phyloP scores from a whole-genome alignment of 352 stramenopile species.

The Pythium folliculosum region DNA sequence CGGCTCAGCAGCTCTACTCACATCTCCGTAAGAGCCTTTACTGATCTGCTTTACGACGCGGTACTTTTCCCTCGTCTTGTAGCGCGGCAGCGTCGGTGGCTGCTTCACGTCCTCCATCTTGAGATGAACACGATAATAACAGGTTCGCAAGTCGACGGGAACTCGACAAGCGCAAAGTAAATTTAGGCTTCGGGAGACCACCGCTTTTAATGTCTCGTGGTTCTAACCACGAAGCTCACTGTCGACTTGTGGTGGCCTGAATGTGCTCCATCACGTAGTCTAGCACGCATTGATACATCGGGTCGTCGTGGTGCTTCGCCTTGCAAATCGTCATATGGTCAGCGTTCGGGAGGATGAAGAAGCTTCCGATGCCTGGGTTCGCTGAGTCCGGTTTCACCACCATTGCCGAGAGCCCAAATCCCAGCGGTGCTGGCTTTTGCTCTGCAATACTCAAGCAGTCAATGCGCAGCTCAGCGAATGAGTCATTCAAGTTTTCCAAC shows the following conservation, averaged over 20 bases:
- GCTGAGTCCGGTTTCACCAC: constrained; percentile 79
- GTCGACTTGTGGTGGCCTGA: not conserved
- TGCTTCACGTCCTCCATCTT: constrained; percentile 6
- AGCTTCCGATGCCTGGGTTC: constrained; percentile 66
- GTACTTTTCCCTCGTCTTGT: constrained; percentile 30
- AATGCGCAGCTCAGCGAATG: constrained; percentile 63
- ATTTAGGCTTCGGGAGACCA: not conserved
- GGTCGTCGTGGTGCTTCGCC: constrained; percentile 58
- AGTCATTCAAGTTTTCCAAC: constrained; percentile 66
- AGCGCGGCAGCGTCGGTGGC: not conserved
- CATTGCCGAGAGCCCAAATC: constrained; percentile 68
- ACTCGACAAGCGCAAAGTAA: not conserved
- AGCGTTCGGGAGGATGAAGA: constrained; percentile 57
- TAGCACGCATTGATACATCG: constrained; percentile 52
- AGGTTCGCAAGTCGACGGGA: not conserved
- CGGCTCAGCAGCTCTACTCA: constrained; percentile 24
- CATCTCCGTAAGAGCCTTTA: constrained; percentile 54
- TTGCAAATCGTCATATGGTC: constrained; percentile 92
- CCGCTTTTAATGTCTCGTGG: not conserved
- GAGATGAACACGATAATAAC: not conserved
- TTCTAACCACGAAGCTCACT: not conserved
- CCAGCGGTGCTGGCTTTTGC: constrained; percentile 56
- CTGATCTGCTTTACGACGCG: constrained; percentile 42
- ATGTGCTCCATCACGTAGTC: constrained; percentile 26
- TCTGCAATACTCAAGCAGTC: constrained; percentile 78